These are phyloP conservation scores for Phtheirospermum japonicum DNA, from an alignment of 257 asterid species.

Conservation along the genomic window DNA sequence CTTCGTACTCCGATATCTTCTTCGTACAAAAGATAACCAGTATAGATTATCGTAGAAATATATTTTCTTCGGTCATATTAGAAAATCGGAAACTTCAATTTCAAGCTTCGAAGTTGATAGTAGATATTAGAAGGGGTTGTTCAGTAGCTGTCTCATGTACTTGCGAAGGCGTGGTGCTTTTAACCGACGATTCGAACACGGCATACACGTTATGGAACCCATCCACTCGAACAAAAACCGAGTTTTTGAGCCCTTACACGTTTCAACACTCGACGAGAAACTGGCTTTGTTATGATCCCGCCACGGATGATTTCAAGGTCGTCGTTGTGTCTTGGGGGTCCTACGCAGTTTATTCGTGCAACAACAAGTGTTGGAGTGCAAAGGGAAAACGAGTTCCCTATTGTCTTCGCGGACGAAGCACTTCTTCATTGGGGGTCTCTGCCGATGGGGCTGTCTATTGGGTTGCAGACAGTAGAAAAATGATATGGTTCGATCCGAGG, in stretches of 20 bases:
- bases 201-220: constrained; percentile 8
- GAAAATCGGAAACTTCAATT: no score
- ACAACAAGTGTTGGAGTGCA: neutral
- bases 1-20: no score
- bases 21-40: no score
- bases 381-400: no score
- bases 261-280: no score
- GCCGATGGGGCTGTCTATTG: constrained; percentile 5
- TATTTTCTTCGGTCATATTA: no score
- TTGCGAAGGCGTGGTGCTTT: neutral
- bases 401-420: no score
- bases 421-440: no score
- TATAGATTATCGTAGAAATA: no score
- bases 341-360: neutral
- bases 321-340: neutral
- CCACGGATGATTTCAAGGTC: neutral
- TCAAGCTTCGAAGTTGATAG: no score
- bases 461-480: neutral
- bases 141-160: neutral
- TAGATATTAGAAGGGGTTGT: no score
- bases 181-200: neutral
- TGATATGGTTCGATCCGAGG: neutral
- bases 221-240: neutral
- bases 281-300: constrained; percentile 4
- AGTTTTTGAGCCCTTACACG: neutral